These are phyloP conservation scores for Russula abietina DNA, from an alignment of 768 basidiomycete genomes.

Conservation along the genomic window DNA sequence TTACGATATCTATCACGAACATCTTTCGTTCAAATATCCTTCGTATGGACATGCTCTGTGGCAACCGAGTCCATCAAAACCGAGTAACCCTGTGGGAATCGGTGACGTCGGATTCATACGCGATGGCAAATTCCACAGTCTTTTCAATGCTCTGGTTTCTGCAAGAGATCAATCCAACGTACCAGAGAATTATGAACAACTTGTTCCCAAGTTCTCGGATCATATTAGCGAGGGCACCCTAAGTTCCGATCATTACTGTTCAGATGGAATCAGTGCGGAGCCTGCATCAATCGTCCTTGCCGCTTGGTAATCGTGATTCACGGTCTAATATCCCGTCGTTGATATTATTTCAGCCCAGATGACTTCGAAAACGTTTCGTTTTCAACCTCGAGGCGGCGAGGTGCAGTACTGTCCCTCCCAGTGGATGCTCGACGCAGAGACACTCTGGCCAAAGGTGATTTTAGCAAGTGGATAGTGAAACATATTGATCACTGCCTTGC, in stretches of 20 bases:
- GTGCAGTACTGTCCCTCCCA: slow-evolving; percentile 4
- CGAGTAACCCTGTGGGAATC: not conserved
- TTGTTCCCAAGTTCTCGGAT: not conserved
- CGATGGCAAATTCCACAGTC: slow-evolving; percentile 21
- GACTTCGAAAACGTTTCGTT: no score
- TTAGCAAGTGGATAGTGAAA: not conserved
- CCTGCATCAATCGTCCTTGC: not conserved
- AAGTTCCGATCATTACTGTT: not conserved
- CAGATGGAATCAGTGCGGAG: not conserved
- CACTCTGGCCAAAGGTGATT: not conserved
- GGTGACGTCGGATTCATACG: slow-evolving; percentile 10
- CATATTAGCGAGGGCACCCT: not conserved
- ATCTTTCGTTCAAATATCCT: not conserved
- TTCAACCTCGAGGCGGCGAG: not conserved
- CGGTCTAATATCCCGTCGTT: no score
- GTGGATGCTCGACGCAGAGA: not conserved
- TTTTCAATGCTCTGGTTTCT: slow-evolving; percentile 20
- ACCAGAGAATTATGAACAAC: not conserved
- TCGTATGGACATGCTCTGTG: slow-evolving; percentile 16
- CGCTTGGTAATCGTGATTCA: not conserved
- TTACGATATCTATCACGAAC: not conserved
- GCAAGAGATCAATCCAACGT: slow-evolving; percentile 3
- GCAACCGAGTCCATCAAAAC: slow-evolving; percentile 14
- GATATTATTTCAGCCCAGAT: no score
- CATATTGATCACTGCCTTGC: not conserved